phyloP scores from a whole-genome alignment of 306 rosid genomes.

The Fragaria iinumae region DNA sequence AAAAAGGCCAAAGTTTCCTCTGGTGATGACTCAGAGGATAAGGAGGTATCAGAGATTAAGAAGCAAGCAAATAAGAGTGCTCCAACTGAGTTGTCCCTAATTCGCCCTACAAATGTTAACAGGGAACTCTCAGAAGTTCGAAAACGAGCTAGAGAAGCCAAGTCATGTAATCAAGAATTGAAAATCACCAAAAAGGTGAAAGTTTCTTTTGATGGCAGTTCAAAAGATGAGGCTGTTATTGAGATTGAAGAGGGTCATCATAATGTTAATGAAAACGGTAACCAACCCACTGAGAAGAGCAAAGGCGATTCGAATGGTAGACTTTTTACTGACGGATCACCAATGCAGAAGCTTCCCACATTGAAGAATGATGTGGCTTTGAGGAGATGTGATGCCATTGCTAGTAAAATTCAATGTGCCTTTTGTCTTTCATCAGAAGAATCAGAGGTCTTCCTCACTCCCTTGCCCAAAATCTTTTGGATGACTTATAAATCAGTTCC shows the following conservation, averaged over 20 bases:
- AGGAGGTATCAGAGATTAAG: slow-evolving; percentile 31
- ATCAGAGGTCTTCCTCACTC: slow-evolving; percentile 58
- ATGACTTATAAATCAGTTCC: neutral
- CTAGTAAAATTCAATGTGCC: slow-evolving; percentile 45
- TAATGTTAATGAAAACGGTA: slow-evolving; percentile 17
- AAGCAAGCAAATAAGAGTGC: slow-evolving; percentile 31
- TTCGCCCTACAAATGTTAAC: slow-evolving; percentile 24
- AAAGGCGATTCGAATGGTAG: slow-evolving; percentile 23
- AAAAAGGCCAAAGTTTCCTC: slow-evolving; percentile 41
- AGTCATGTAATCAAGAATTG: slow-evolving; percentile 27
- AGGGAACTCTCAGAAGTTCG: slow-evolving; percentile 16
- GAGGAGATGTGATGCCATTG: slow-evolving; percentile 46
- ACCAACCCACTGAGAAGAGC: slow-evolving; percentile 24
- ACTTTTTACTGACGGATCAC: slow-evolving; percentile 29
- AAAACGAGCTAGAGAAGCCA: slow-evolving; percentile 26
- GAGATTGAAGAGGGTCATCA: slow-evolving; percentile 15
- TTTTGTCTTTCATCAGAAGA: slow-evolving; percentile 82
- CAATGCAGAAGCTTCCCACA: slow-evolving; percentile 33
- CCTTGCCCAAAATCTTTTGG: slow-evolving; percentile 8
- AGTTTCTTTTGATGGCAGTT: slow-evolving; percentile 32
- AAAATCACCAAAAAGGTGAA: slow-evolving; percentile 38
- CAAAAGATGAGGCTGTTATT: slow-evolving; percentile 6
- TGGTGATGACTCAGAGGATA: slow-evolving; percentile 19
- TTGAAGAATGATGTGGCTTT: slow-evolving; percentile 29
- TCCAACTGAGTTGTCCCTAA: slow-evolving; percentile 25